Percentiles rank a stretch among this genome's conserved stretches.
phyloP scores from a whole-genome alignment of 2,329 filamentous ascomycete genomes.

The Colletotrichum falcatum region DNA sequence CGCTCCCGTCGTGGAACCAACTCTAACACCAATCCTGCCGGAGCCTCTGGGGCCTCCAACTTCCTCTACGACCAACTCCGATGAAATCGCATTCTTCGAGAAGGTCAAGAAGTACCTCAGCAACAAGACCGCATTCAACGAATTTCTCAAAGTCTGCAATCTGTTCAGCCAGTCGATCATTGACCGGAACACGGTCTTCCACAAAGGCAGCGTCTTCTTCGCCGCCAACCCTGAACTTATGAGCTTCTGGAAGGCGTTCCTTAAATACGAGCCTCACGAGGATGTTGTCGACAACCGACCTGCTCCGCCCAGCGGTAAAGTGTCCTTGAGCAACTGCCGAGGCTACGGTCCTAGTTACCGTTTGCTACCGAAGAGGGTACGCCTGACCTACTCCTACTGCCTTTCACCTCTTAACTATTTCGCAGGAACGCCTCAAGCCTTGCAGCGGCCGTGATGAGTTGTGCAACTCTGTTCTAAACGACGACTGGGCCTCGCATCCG shows the following conservation, averaged over 20 bases:
- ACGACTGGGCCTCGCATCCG: conserved; percentile 98
- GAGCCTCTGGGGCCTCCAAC: conserved; percentile 85
- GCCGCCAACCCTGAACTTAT: conserved; percentile 91
- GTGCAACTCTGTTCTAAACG: conserved; percentile 92
- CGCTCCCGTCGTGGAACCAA: conserved; percentile 80
- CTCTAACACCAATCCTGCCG: conserved; percentile 87
- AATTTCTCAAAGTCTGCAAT: conserved; percentile 97
- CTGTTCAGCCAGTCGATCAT: conserved; percentile 94
- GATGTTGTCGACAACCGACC: conserved; percentile 83
- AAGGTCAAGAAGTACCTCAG: conserved; percentile 95
- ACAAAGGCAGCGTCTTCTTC: conserved; percentile 87
- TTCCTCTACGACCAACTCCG: conserved; percentile 78
- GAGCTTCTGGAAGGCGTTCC: conserved; percentile 86
- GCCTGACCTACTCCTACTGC: conserved; percentile 42
- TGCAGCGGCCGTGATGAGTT: conserved; percentile 96
- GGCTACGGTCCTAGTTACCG: conserved; percentile 97
- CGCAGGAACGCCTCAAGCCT: conserved; percentile 83
- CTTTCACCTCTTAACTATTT: conserved; percentile 9
- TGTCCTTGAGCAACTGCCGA: conserved; percentile 95
- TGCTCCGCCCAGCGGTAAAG: conserved; percentile 79
- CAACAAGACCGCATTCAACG: conserved; percentile 92
- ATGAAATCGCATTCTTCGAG: conserved; percentile 95
- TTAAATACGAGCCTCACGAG: conserved; percentile 82
- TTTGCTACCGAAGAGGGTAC: conserved; percentile 83
- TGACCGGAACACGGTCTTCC: conserved; percentile 83